Conservation (phyloP, 2,329 filamentous ascomycete species). For the Colletotrichum lupini region DNA sequence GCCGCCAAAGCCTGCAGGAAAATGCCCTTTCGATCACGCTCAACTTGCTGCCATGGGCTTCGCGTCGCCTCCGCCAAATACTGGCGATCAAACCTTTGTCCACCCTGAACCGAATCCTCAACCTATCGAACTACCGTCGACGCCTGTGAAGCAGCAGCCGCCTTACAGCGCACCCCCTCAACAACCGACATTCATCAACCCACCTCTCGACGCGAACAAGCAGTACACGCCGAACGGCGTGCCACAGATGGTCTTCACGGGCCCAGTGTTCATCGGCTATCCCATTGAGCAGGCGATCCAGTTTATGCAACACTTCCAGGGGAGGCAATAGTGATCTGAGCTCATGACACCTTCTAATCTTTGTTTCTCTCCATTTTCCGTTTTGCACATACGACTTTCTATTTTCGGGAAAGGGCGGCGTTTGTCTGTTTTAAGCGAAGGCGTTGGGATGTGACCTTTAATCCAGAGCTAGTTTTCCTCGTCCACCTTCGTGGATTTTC, state of each 20-base stretch:
- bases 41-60: conserved; percentile 52
- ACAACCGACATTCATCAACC: conserved; percentile 66
- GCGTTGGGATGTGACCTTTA: conserved; percentile 18
- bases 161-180: conserved; percentile 38
- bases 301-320: conserved; percentile 73
- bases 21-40: conserved; percentile 69
- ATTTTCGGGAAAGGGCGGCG: background rate
- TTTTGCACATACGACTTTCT: background rate
- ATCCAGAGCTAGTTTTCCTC: background rate
- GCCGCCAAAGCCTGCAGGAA: conserved; percentile 49
- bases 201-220: conserved; percentile 47
- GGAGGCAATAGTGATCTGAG: conserved; percentile 37
- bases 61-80: conserved; percentile 24
- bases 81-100: conserved; percentile 25
- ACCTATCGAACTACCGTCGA: conserved; percentile 36
- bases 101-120: conserved; percentile 20
- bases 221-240: conserved; percentile 39
- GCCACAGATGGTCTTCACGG: conserved; percentile 87
- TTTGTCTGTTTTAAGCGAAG: conserved; percentile 27
- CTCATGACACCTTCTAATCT: background rate
- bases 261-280: conserved; percentile 94
- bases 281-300: conserved; percentile 83
- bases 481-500: background rate
- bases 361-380: conserved; percentile 23
- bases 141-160: conserved; percentile 38